Base-by-base conservation (phyloP, 768 basidiomycete genomes). In the Leccinum subgranulosum region DNA sequence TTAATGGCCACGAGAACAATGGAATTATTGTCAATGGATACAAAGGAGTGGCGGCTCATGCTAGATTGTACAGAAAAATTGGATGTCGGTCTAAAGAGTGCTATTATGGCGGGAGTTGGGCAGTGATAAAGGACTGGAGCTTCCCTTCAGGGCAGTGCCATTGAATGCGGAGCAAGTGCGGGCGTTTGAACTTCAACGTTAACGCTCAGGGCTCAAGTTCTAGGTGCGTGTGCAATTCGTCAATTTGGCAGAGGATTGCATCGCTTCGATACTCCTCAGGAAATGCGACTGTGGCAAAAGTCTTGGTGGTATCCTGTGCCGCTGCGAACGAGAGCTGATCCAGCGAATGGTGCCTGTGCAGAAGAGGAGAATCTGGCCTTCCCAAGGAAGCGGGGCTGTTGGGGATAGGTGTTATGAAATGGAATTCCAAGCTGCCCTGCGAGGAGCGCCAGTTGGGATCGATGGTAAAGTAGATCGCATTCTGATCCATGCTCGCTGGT, bases 381-480 rank as follows among this genome's bases (percentile, higher is more conserved):
- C 11, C 64, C 27, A 51, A 29, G 2, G 41, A 39, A 51, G 34
- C 41, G n/a, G 53, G 31, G 46, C 59, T 59, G 4, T 58, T 48
- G 9, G 66, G 72, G 23, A 70, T 39, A 1, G 72, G 66, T 4
- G 70, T 71, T 46, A 72, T 60, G 48, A 49, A 60, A 14, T 60
- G 58, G 43, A 72, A 53, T 41, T 53, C 27, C 15, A 56, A 59
- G 27, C 69, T 68, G 2, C 59, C 70, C 54, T 41, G 41, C 25
- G 72, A 72, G 33, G 51, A 53, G 2, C 53, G 56, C 58, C 66
- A 64, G 27, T 56, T 49, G 9, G 69, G 57, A 53, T 71, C 70
- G 2, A 73, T 51, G 28, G 67, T 66, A 54, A 72, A 69, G 57
- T 69, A 72, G 36, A 72, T 71, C 17, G 60, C 66, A 17, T 62